These are phyloP conservation scores for Epichloe uncinata DNA, from an alignment of 2,329 filamentous ascomycete species.

Conservation along the genomic window DNA sequence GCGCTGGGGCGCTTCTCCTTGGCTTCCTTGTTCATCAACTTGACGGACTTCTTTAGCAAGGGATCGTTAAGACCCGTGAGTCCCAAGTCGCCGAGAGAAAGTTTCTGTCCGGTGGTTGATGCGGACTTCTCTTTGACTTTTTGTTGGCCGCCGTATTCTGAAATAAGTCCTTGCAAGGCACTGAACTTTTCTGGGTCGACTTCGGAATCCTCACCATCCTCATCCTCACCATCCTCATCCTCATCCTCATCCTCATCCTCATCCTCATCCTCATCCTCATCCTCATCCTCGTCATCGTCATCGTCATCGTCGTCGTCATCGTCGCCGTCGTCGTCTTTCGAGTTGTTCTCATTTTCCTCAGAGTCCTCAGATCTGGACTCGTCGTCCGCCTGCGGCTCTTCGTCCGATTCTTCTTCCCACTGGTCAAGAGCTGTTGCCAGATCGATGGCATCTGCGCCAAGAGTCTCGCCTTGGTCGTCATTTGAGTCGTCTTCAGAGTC, in stretches of 20 bases:
- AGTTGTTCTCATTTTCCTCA: conserved; percentile 28
- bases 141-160: conserved; percentile 51
- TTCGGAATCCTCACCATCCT: conserved; percentile 38
- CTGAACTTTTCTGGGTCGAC: conserved; percentile 44
- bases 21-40: conserved; percentile 54
- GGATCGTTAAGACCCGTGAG: conserved; percentile 60
- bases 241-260: conserved; percentile 28
- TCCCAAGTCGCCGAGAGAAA: conserved; percentile 62
- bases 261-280: conserved; percentile 34
- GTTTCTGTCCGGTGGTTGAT: conserved; percentile 45
- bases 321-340: conserved; percentile 34
- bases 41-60: conserved; percentile 64
- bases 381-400: conserved; percentile 32
- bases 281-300: conserved; percentile 30
- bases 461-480: conserved; percentile 41
- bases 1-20: conserved; percentile 33
- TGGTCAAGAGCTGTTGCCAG: conserved; percentile 44
- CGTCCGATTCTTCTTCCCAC: conserved; percentile 35
- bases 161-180: conserved; percentile 55
- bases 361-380: conserved; percentile 28
- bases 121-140: conserved; percentile 33
- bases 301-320: conserved; percentile 19
- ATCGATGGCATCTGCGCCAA: conserved; percentile 47
- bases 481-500: conserved; percentile 52
- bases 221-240: conserved; percentile 13